Base-by-base conservation (phyloP, 306 rosid species). In the Hylodesmum podocarpum region DNA sequence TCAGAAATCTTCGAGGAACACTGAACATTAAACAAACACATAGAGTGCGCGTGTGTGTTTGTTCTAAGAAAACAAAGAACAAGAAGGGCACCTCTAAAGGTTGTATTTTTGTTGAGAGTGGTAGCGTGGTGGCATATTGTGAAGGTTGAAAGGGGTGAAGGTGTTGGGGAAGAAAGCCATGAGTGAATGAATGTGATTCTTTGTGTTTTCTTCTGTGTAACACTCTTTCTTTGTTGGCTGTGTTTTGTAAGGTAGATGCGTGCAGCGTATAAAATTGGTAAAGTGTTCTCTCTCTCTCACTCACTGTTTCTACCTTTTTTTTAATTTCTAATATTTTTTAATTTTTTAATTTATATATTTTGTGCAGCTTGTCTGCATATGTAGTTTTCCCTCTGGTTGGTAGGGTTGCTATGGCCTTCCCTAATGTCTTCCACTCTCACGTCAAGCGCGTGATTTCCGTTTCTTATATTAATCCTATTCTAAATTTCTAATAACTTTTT, bases 191-290 rank as follows among this genome's bases (percentile, higher is more conserved):
- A 71, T 70, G 83, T 61, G 57, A 81, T 40, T 57, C 54, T 75
- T 37, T 59, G 79, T 40, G 54, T 54, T 74, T 67, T 77, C 27
- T 53, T 66, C 57, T 72, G 67, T 72, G 77, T 25, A 77, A 67
- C 75, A 54, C 81, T 67, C 76, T 39, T 40, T 40, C 14, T 57
- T 78, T 55, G 81, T 78, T 86, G 83, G 88, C 89, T 91, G 79
- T 94, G 86, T 85, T 78, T 82, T 87, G 88, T 76, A 76, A 82
- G 77, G 85, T 77, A 76, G 94, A 90, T 91, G 94, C 96, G 94
- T 91, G 97, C 97, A 89, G 86, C 88, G 91, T 88, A 90, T 90
- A 90, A 91, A 91, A 94, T 93, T 91, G 89, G 96, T 87, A 91
- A 91, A 94, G 98, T 88, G 87, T 79, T 10, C 66, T 55, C 82